Conservation (phyloP, 2,329 filamentous ascomycete genomes). For the Dactylella cylindrospora region DNA sequence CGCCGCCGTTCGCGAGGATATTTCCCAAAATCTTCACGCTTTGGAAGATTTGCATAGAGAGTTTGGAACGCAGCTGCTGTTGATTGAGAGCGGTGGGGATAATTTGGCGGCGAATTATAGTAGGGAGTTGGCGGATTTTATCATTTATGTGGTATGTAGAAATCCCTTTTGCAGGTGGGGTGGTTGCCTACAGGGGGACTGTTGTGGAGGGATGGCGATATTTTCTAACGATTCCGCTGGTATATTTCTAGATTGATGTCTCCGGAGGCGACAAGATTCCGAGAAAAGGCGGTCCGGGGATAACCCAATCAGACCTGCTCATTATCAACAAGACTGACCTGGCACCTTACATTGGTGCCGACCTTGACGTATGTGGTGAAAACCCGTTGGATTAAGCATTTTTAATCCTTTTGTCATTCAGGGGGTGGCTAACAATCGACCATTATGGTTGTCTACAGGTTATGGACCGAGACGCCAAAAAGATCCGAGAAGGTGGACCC, state of each 20-base stretch:
- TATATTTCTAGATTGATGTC: constrained; percentile 92
- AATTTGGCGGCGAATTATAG: constrained; percentile 97
- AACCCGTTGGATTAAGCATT: no score
- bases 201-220: no score
- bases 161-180: no score
- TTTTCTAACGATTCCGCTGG: no score
- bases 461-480: constrained; percentile 91
- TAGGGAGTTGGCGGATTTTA: constrained; percentile 91
- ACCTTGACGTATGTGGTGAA: constrained; percentile 62
- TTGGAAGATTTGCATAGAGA: constrained; percentile 82
- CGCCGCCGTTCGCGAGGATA: constrained; percentile 95
- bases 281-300: constrained; percentile 90
- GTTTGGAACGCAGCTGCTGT: constrained; percentile 77
- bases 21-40: constrained; percentile 87
- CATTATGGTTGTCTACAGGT: no score
- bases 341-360: constrained; percentile 84
- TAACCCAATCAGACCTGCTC: constrained; percentile 91
- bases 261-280: constrained; percentile 95
- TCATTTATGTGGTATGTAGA: constrained; percentile 73
- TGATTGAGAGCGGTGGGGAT: constrained; percentile 94
- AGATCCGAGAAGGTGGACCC: constrained; percentile 93
- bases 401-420: no score
- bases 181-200: no score
- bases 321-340: constrained; percentile 98
- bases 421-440: no score